Base-by-base conservation (phyloP, 352 stramenopile genomes). In the Globisporangium iwayamae region DNA sequence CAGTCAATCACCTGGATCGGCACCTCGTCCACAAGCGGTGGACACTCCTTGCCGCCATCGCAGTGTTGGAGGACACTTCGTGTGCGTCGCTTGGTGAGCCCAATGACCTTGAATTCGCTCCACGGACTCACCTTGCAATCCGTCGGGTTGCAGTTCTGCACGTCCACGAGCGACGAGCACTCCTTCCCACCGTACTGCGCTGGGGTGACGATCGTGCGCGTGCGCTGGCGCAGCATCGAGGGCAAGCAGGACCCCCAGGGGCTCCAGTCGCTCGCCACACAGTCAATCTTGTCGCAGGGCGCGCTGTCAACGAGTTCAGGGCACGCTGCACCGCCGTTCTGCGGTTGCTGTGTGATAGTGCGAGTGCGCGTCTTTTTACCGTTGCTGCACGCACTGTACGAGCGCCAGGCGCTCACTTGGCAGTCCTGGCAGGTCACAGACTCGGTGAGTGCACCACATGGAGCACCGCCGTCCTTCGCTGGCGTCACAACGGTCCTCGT, bases 81-180 rank as follows among this genome's bases (percentile, higher is more conserved):
- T 16, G 68, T 76, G 6, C 81, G 81, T 2, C 73, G 70, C 55
- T 87, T 88, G 3, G 67, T 84, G 53, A 56, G 36, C 0, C 79
- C 72, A 18, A 76, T 53, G 2, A 90, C 25, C 60, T 75, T 64
- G 64, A 65, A 90, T 0, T 63, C 65, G 11, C 73, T 76, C 78
- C 78, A 90, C 9, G 70, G 72, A 32, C 78, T 69, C 20, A 89
- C 78, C 41, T 75, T 74, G 57, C 81, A 91, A 66, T 91, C 72
- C 0, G 65, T 76, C 11, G 79, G 79, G 68, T 89, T 89, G 62
- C 82, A 91, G 63, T 87, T 89, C 32, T 85, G 74, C 28, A 67
- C 62, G 9, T 88, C 74, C 0, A 76, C 67, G 6, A 89, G 69
- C 9, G 58, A 16, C 3, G 74, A 70, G 13, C 82, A 91, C 4